phyloP scores from a whole-genome alignment of 345 rosid species.

The Gossypium mustelinum region DNA sequence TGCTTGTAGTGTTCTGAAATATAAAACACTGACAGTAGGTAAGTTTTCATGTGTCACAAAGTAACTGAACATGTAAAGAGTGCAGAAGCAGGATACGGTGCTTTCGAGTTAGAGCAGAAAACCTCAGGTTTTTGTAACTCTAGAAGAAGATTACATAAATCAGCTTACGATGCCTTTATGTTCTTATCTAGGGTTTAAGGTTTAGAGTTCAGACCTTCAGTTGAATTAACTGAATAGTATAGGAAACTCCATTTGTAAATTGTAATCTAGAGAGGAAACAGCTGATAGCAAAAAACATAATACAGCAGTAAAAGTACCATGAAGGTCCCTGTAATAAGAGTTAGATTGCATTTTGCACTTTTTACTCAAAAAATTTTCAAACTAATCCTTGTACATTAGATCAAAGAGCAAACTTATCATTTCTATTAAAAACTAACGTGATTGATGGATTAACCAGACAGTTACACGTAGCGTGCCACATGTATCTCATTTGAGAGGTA shows the following conservation, averaged over 20 bases:
- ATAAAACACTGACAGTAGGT: constrained; percentile 13
- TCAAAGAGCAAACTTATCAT: no score
- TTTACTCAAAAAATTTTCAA: no score
- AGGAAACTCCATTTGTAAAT: background rate
- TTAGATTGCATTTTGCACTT: no score
- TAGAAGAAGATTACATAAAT: background rate
- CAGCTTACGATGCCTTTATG: background rate
- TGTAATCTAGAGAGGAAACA: background rate
- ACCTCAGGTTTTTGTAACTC: background rate
- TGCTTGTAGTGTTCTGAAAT: constrained; percentile 66
- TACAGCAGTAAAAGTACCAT: no score
- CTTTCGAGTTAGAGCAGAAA: background rate
- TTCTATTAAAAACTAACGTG: no score
- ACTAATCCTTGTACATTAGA: no score
- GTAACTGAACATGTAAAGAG: background rate
- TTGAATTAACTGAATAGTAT: background rate
- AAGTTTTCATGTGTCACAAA: background rate
- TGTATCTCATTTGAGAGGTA: no score
- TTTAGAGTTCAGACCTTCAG: background rate
- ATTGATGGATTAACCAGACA: no score
- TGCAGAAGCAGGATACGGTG: background rate
- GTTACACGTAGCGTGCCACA: no score
- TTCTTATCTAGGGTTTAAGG: no score
- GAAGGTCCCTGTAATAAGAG: no score
- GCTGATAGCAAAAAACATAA: background rate